Base-by-base conservation (phyloP, 495 filamentous ascomycete genomes). In the Pyronema domesticum region DNA sequence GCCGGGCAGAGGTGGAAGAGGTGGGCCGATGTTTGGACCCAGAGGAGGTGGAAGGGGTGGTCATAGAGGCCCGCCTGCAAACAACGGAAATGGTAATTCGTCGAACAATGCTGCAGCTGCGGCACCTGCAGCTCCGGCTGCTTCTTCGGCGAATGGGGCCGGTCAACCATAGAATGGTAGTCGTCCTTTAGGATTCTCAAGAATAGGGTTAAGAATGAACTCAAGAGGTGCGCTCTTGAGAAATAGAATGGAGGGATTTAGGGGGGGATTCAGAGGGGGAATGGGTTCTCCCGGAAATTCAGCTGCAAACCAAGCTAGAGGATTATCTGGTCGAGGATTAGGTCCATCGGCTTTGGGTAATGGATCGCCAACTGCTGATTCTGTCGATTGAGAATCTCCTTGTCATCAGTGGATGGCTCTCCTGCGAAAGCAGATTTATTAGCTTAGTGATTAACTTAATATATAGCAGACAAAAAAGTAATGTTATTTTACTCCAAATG, bases 1-100 rank as follows among this genome's bases (percentile, higher is more conserved):
- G 1, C 54, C 44, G 18, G 57, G 53, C 37, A 56, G 62, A 34
- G 49, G 50, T 7, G 52, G 51, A 15, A 46, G 60, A 18, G 57
- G 59, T n/a, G 49, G 50, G 23, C 47, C 56, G 23, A 39, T 47
- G 11, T 42, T 54, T 35, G 51, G 58, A n/a, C 37, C 40, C 11
- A 53, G 60, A 19, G 55, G 43, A 44, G 52, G 59, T 36, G 48
- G 48, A 51, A 36, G 48, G 11, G 48, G 48, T 18, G 48, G 39
- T 17, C 39, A 48, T 48, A 13, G 48, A 11, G 17, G 35, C 30
- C 19, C 48, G 4, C 14, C n/a, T 1, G 48, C n/a, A 3, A 33
- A 30, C 30, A 47, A 17, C 14, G 45, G 13, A 43, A 17, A 17
- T 13, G 39, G 39, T 43, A 13, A 13, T 43, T 1, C 39, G 6